These are phyloP conservation scores for Amniculicola lignicola DNA, from an alignment of 495 filamentous ascomycete genomes.

Conservation along the genomic window DNA sequence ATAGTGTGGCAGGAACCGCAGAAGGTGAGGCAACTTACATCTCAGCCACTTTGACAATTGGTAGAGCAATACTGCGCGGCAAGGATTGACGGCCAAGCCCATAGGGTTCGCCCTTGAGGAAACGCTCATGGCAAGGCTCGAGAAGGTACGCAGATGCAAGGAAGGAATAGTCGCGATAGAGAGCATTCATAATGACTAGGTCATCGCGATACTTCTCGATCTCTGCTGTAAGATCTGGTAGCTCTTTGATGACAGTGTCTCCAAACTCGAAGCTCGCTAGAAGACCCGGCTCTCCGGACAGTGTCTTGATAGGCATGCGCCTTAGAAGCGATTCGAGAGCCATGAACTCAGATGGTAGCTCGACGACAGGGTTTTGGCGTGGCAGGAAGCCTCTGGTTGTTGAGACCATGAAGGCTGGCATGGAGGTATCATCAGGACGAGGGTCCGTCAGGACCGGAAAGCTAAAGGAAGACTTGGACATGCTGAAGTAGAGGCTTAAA, in stretches of 20 bases:
- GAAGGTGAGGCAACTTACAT: slow-evolving; percentile 56
- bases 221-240: slow-evolving; percentile 70
- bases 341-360: slow-evolving; percentile 66
- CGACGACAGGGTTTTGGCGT: slow-evolving; percentile 56
- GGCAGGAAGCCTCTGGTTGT: slow-evolving; percentile 77
- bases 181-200: slow-evolving; percentile 70
- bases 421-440: slow-evolving; percentile 54
- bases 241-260: slow-evolving; percentile 58
- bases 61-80: slow-evolving; percentile 65
- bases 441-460: slow-evolving; percentile 57
- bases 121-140: slow-evolving; percentile 87
- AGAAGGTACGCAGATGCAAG: slow-evolving; percentile 82
- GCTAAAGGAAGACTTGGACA: slow-evolving; percentile 30
- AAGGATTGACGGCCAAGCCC: slow-evolving; percentile 70
- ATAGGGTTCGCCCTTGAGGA: slow-evolving; percentile 63
- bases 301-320: slow-evolving; percentile 70
- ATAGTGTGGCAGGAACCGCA: too few relatives aligned
- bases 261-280: slow-evolving; percentile 70
- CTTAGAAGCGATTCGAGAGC: slow-evolving; percentile 65
- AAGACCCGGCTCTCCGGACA: slow-evolving; percentile 67
- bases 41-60: slow-evolving; percentile 73
- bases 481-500: background rate
- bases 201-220: slow-evolving; percentile 68
- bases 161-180: slow-evolving; percentile 89
- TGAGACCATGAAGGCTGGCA: slow-evolving; percentile 81